A percentile compares a stretch with the other conserved stretches of the same genome.
Evolutionary conservation across 2,329 filamentous ascomycete species (phyloP).

Genomic region (Aspergillus flavus): DNA sequence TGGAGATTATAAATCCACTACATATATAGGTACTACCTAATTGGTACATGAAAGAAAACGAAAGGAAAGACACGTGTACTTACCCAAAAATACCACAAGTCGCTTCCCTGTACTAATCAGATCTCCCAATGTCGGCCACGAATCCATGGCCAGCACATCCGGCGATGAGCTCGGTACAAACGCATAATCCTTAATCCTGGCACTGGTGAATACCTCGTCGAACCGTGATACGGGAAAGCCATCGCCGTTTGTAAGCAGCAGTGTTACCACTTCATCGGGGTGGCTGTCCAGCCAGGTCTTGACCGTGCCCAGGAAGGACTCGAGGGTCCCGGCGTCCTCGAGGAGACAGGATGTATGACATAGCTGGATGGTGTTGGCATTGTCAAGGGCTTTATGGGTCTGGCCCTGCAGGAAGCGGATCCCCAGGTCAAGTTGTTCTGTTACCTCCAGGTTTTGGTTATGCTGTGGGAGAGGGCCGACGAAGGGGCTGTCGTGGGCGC

Average conservation of each 20-base stretch:
- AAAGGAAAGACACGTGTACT: constrained; percentile 5
- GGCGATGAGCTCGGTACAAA: constrained; percentile 41
- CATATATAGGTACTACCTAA: not conserved
- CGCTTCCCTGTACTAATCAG: constrained; percentile 46
- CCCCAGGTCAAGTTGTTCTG: constrained; percentile 61
- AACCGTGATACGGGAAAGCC: constrained; percentile 35
- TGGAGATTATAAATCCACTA: not conserved
- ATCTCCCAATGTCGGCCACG: constrained; percentile 48
- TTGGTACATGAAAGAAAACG: not conserved
- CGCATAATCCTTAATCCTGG: constrained; percentile 35
- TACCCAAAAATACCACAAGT: constrained; percentile 48
- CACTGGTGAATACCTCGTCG: constrained; percentile 34
- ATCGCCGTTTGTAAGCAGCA: constrained; percentile 66
- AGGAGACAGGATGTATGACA: constrained; percentile 67
- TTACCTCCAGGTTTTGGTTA: constrained; percentile 64
- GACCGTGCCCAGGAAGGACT: constrained; percentile 58
- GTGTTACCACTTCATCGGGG: constrained; percentile 62
- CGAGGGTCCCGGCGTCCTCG: constrained; percentile 61
- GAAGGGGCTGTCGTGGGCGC: constrained; percentile 68
- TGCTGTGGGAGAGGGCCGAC: constrained; percentile 57
- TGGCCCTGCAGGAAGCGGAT: constrained; percentile 68
- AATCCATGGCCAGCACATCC: constrained; percentile 31
- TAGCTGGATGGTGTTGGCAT: constrained; percentile 56
- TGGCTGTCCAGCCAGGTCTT: constrained; percentile 63
- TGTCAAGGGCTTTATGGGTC: constrained; percentile 55